phyloP scores from a whole-genome alignment of 495 filamentous ascomycete species.

The Saxophila tyrrhenica region DNA sequence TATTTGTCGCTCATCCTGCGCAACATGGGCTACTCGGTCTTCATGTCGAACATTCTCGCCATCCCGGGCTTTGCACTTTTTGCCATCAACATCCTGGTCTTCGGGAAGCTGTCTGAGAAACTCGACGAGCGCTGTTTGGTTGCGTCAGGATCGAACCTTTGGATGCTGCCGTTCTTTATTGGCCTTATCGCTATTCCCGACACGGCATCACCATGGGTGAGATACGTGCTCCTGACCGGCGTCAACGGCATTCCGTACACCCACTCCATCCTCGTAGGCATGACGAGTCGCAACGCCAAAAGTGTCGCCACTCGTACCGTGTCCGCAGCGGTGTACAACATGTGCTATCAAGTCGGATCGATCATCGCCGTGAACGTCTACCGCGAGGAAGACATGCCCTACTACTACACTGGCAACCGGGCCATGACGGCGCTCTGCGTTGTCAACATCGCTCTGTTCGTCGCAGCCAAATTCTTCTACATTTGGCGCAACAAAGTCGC shows the following conservation, averaged over 20 bases:
- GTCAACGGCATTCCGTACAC: conserved; percentile 37
- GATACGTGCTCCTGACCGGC: conserved; percentile 33
- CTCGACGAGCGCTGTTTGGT: conserved; percentile 38
- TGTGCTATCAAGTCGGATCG: conserved; percentile 32
- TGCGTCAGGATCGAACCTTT: conserved; percentile 36
- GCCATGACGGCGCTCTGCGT: conserved; percentile 30
- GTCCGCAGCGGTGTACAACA: conserved; percentile 37
- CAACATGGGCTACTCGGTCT: conserved; percentile 29
- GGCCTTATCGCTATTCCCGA: conserved; percentile 31
- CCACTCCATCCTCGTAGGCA: conserved; percentile 33
- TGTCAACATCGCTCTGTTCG: conserved; percentile 25
- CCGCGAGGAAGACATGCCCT: conserved; percentile 27
- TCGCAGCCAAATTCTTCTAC: conserved; percentile 25
- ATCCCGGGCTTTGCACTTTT: conserved; percentile 13
- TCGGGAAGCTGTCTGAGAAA: conserved; percentile 34
- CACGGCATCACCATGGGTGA: conserved; percentile 31
- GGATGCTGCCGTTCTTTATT: conserved; percentile 37
- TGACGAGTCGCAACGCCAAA: conserved; percentile 35
- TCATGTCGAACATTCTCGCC: conserved; percentile 24
- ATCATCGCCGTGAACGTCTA: conserved; percentile 32
- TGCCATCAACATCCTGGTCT: conserved; percentile 34
- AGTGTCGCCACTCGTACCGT: conserved; percentile 34
- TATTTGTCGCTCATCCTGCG: conserved; percentile 35
- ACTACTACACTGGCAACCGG: conserved; percentile 34
- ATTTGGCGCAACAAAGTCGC: conserved; percentile 25